Base-by-base conservation (phyloP, 768 basidiomycete genomes). In the Calocybe gangraenosa region DNA sequence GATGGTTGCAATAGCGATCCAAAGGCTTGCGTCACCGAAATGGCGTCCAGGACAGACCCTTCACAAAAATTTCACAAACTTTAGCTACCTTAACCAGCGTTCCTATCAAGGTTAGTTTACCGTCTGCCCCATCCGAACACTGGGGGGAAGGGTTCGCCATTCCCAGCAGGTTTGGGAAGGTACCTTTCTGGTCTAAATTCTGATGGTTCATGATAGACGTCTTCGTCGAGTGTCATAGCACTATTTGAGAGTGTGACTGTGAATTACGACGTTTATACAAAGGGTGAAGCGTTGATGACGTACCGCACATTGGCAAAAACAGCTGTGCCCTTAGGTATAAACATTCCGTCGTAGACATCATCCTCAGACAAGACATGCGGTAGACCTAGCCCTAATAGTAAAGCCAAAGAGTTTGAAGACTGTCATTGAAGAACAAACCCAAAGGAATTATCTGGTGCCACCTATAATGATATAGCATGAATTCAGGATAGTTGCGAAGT, bases 41-140 rank as follows among this genome's bases (percentile, higher is more conserved):
- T 46, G 40, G 31, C 57, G 36, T 35, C 55, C 41, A 53, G 66
- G 50, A 65, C 62, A 50, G 41, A 54, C 42, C 50, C 60, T 42
- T 55, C 35, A 32, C 13, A 31, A 21, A 18, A 31, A 18, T 15
- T 17, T 37, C 20, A 19, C n/a, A 22, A 8, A 13, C 9, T 31
- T 28, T n/a, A n/a, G n/a, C n/a, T n/a, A n/a, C n/a, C n/a, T n/a
- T n/a, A n/a, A n/a, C n/a, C n/a, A n/a, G n/a, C n/a, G n/a, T n/a
- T n/a, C n/a, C n/a, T n/a, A n/a, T n/a, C n/a, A n/a, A n/a, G n/a
- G n/a, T n/a, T n/a, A n/a, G n/a, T 48, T 2, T 42, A 65, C 60
- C 64, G 54, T 31, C 66, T 50, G 9, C 70, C 68, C 42, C 64
- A 70, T 2, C 67, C 70, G 46, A 66, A 71, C 1, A 58, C 58